Base-by-base conservation (phyloP, 2,329 filamentous ascomycete genomes). In the Aspergillus phoenicis region DNA sequence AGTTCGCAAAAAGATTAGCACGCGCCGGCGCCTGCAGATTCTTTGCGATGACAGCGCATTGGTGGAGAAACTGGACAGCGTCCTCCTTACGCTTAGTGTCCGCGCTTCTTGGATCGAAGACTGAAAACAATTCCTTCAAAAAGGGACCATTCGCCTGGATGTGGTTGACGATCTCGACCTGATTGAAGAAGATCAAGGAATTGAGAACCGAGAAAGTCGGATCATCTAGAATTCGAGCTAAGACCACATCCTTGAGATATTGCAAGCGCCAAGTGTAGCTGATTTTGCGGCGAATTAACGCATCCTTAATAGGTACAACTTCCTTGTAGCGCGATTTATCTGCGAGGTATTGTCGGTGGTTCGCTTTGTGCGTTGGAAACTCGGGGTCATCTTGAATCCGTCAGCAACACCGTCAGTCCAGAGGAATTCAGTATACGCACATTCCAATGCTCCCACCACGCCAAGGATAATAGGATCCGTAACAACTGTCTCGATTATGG, bases 131-230 rank as follows among this genome's bases (percentile, higher is more conserved):
- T 64, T 97, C 91, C 66, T 87, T 88, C 28, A 98, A 80, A 71
- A 97, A 97, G 1, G 80, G 78, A 0, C 82, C 82, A 70, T 97
- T 97, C 26, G 83, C 84, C 76, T 97, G 93, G n/a, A 99, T 83
- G 77, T 98, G 91, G 72, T 94, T 91, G 53, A 99, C 90, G 72
- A 99, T 97, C 72, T 98, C 95, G 69, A 98, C 93, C 80, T 99
- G 95, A 79, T 98, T 95, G 83, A 96, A 99, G 81, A 97, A 99
- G 68, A 99, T 99, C 69, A 98, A 85, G 54, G 93, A 97, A 78
- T 98, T 99, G 66, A 99, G 87, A 26, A 98, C 93, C 24, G 92
- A 96, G 76, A 98, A 99, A 20, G 95, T 99, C 53, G 94, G 94
- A 75, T 99, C 95, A 77, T 99, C 95, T 63, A 99, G 84, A 65